Conservation (phyloP, 2,329 filamentous ascomycete species). For the Uncinocarpus reesii region DNA sequence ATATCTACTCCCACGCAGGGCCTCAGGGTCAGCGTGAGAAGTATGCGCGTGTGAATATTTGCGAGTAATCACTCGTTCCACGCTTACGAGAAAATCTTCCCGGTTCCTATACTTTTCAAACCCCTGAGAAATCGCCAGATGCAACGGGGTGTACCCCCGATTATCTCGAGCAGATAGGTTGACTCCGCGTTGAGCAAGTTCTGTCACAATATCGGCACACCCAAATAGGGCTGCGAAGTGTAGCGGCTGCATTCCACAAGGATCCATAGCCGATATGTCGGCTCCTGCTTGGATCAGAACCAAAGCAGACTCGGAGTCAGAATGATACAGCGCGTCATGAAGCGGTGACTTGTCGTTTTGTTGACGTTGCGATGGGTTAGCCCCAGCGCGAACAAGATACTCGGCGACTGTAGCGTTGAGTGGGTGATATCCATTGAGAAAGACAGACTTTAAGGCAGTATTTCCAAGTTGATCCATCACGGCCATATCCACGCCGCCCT, state of each 20-base stretch:
- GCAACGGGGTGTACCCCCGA: background rate
- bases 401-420: background rate
- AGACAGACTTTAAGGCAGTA: background rate
- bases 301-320: background rate
- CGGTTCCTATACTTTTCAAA: background rate
- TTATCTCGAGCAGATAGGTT: background rate
- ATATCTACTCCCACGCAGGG: background rate
- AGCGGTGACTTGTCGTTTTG: background rate
- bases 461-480: background rate
- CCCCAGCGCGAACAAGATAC: background rate
- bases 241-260: background rate
- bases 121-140: constrained; percentile 1
- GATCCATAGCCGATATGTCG: background rate
- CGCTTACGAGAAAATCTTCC: background rate
- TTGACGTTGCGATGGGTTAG: background rate
- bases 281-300: constrained; percentile 1
- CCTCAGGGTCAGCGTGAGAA: background rate
- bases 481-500: background rate
- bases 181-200: constrained; percentile 2
- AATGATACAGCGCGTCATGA: background rate
- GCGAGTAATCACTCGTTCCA: background rate
- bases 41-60: background rate
- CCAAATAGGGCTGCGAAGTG: background rate
- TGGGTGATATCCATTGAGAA: background rate
- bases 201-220: background rate